Percentiles rank a stretch among this genome's conserved stretches.
Evolutionary conservation across 768 basidiomycete genomes (phyloP).

Genomic region (Harrya chromipes): DNA sequence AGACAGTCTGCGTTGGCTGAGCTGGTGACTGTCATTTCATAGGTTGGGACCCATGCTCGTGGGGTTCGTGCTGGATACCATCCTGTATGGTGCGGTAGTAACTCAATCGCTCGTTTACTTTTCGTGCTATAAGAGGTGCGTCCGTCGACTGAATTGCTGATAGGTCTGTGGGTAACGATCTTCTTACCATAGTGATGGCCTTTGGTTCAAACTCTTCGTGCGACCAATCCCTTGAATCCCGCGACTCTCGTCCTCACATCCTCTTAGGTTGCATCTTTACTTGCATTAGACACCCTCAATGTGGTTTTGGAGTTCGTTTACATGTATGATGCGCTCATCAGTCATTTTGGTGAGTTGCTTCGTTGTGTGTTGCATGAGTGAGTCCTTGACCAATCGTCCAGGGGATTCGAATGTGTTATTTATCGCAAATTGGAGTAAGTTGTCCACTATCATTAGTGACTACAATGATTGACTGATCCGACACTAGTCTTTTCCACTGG

Average conservation of each 20-base stretch:
- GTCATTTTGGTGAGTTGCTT: constrained; percentile 20
- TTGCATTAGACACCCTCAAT: constrained; percentile 24
- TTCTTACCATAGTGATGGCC: constrained; percentile 13
- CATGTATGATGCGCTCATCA: constrained; percentile 25
- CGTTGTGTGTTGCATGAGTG: background rate
- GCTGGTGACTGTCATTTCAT: background rate
- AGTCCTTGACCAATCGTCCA: background rate
- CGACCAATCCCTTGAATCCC: background rate
- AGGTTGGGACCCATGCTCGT: constrained; percentile 36
- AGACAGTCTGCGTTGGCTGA: background rate
- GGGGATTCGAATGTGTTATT: constrained; percentile 15
- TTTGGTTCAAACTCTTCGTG: constrained; percentile 26
- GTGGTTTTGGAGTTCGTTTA: constrained; percentile 24
- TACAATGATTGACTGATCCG: background rate
- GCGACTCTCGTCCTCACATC: background rate
- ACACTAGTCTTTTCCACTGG: constrained; percentile 29
- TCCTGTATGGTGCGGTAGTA: constrained; percentile 35
- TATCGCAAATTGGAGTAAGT: constrained; percentile 24
- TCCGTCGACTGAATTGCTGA: background rate
- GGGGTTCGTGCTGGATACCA: constrained; percentile 34
- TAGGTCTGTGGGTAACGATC: background rate
- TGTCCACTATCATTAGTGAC: background rate
- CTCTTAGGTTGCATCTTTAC: constrained; percentile 18
- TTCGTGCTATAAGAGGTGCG: constrained; percentile 27
- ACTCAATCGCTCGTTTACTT: constrained; percentile 34